A percentile compares a stretch with the other conserved stretches of the same genome.
Conservation (phyloP, 2,329 filamentous ascomycete genomes). For the Talaromyces sp. region DNA sequence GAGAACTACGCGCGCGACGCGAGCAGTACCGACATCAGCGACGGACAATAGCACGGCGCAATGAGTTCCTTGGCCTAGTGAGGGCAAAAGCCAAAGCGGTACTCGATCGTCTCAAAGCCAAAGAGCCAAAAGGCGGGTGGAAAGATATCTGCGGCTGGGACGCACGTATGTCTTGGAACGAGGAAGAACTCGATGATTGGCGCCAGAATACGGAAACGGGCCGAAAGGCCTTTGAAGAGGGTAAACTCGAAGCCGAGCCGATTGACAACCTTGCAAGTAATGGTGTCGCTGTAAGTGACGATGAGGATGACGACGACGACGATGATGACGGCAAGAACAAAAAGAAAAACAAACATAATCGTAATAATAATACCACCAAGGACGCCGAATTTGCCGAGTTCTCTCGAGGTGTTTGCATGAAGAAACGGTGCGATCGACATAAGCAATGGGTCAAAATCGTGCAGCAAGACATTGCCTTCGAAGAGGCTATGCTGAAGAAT, state of each 20-base stretch:
- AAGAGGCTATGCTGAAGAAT: conserved; percentile 39
- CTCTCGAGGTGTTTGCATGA: conserved; percentile 44
- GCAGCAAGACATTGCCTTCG: conserved; percentile 45
- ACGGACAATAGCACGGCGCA: conserved; percentile 42
- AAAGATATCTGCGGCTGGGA: conserved; percentile 52
- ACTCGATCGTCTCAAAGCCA: conserved; percentile 44
- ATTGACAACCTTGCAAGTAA: conserved; percentile 2
- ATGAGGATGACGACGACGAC: conserved; percentile 30
- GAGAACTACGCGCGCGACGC: conserved; percentile 34
- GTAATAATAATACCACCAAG: conserved; percentile 17
- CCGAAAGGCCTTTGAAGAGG: conserved; percentile 39
- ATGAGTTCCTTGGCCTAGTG: conserved; percentile 42
- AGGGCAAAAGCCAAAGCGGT: conserved; percentile 42
- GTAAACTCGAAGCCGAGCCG: conserved; percentile 32
- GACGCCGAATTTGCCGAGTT: conserved; percentile 33
- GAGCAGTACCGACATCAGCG: conserved; percentile 35
- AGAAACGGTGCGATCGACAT: conserved; percentile 49
- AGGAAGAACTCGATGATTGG: conserved; percentile 50
- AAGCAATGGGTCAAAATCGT: conserved; percentile 48
- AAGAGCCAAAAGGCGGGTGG: conserved; percentile 44
- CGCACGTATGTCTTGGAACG: conserved; percentile 45
- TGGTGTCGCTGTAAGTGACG: conserved; percentile 25
- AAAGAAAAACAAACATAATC: neutral
- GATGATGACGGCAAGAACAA: conserved; percentile 24
- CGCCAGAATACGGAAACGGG: conserved; percentile 35